Evolutionary conservation across 1,284 basidiomycete genomes (phyloP), one percentile per base, ranked within the genome.

Genomic region (Apiotrichum siamense): DNA sequence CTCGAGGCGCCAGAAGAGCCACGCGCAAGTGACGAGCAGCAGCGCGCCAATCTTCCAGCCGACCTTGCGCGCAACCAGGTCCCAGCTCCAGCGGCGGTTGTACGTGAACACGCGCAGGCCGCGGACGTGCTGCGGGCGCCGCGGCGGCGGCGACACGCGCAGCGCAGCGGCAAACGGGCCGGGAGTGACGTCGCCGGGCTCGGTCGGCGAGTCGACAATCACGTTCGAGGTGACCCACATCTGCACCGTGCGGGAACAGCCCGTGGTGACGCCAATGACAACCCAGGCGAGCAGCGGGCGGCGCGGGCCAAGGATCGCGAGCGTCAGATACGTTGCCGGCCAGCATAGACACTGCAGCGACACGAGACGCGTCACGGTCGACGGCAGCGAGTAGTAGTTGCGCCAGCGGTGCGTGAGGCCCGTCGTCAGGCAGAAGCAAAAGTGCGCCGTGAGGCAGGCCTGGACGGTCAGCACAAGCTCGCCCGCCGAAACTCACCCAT

Each of bases 161-260:
- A 11, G 24, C n/a, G 44, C n/a, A n/a, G n/a, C n/a, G n/a, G n/a
- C 13, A 21, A 42, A 44, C 6, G 47, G 47, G 13, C 47, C 47
- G 2, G 47, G 47, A 18, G 47, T 49, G 10, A 37, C 21, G 45
- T 50, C 29, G 25, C 31, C 39, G 24, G 38, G 24, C 4, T 36
- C 29, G 32, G n/a, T n/a, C n/a, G 41, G 41, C 38, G 51, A 7
- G 49, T 57, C 25, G 17, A 26, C 11, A 13, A 40, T 46, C 29
- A 76, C 72, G 44, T 76, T 76, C 20, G 62, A 66, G 27, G 75
- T 75, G n/a, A 76, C 73, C 71, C 73, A 76, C 63, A 75, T 74
- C 52, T 75, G 69, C 3, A 76, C 61, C 3, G 66, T 65, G 21
- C 73, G 63, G 12, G 63, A 65, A 46, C 68, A 65, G 36, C 68